A percentile compares a stretch with the other conserved stretches of the same genome.
phyloP scores from a whole-genome alignment of 2,329 filamentous ascomycete genomes.

The Pezicula radicicola region DNA sequence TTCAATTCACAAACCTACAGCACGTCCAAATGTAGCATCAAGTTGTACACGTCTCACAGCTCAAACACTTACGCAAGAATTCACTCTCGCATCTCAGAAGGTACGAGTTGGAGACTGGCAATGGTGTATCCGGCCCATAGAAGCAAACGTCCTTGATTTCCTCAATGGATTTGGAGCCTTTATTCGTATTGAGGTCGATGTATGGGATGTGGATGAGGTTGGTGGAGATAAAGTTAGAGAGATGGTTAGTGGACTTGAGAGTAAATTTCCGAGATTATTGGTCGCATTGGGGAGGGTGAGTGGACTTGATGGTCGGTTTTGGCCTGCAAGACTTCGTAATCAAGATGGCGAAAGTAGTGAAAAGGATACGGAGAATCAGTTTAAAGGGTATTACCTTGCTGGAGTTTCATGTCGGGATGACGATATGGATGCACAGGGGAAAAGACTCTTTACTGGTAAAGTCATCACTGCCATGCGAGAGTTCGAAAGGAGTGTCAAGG shows the following conservation, averaged over 20 bases:
- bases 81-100: conserved; percentile 2
- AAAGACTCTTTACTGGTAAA: conserved; percentile 9
- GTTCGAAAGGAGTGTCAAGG: conserved; percentile 9
- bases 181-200: conserved; percentile 7
- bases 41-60: conserved; percentile 34
- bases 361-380: neutral
- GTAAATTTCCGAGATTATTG: conserved; percentile 9
- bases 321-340: conserved; percentile 10
- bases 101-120: conserved; percentile 6
- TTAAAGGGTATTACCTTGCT: conserved; percentile 11
- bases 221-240: conserved; percentile 4
- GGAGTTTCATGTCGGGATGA: conserved; percentile 4
- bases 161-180: conserved; percentile 8
- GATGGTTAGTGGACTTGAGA: conserved; percentile 10
- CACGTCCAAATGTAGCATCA: conserved; percentile 44
- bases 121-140: conserved; percentile 3
- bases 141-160: conserved; percentile 4
- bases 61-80: conserved; percentile 6
- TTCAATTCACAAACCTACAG: conserved; percentile 59
- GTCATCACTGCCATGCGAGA: conserved; percentile 10
- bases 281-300: conserved; percentile 3
- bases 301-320: conserved; percentile 9
- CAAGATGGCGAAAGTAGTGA: neutral
- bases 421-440: conserved; percentile 5
- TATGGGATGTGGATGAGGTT: conserved; percentile 6